A percentile compares a stretch with the other conserved stretches of the same genome.
phyloP scores from a whole-genome alignment of 2,329 filamentous ascomycete genomes.

The Colletotrichum noveboracense region DNA sequence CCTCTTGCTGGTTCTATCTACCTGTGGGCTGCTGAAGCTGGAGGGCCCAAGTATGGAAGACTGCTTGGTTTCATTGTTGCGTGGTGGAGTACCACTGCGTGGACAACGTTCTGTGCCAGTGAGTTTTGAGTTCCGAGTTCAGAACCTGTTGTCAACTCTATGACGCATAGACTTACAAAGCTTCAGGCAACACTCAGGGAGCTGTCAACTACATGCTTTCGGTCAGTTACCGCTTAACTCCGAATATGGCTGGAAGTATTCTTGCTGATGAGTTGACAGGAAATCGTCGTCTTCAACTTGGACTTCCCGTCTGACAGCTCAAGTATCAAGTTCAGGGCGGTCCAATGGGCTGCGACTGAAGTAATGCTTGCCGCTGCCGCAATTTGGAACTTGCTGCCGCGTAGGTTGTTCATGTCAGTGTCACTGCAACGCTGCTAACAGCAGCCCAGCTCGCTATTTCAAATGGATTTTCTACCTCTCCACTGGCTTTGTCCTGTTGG shows the following conservation, averaged over 20 bases:
- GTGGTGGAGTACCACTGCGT: slow-evolving; percentile 68
- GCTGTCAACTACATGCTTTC: slow-evolving; percentile 59
- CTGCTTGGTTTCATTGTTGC: slow-evolving; percentile 66
- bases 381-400: slow-evolving; percentile 54
- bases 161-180: neutral
- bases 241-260: neutral
- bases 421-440: neutral
- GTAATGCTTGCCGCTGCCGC: slow-evolving; percentile 54
- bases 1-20: slow-evolving; percentile 65
- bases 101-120: slow-evolving; percentile 64
- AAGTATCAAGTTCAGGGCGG: slow-evolving; percentile 62
- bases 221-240: slow-evolving; percentile 32
- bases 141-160: neutral
- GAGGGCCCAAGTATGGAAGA: slow-evolving; percentile 58
- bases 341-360: slow-evolving; percentile 66
- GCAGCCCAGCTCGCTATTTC: slow-evolving; percentile 43
- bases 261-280: slow-evolving; percentile 34
- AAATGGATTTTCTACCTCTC: slow-evolving; percentile 57
- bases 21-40: slow-evolving; percentile 65
- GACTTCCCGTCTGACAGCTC: slow-evolving; percentile 57
- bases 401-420: slow-evolving; percentile 35
- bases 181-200: slow-evolving; percentile 51
- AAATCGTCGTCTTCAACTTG: slow-evolving; percentile 62
- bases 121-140: neutral
- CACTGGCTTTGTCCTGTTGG: slow-evolving; percentile 55